Evolutionary conservation across 2,329 filamentous ascomycete species (phyloP).

Genomic region (Pezicula carpinea): DNA sequence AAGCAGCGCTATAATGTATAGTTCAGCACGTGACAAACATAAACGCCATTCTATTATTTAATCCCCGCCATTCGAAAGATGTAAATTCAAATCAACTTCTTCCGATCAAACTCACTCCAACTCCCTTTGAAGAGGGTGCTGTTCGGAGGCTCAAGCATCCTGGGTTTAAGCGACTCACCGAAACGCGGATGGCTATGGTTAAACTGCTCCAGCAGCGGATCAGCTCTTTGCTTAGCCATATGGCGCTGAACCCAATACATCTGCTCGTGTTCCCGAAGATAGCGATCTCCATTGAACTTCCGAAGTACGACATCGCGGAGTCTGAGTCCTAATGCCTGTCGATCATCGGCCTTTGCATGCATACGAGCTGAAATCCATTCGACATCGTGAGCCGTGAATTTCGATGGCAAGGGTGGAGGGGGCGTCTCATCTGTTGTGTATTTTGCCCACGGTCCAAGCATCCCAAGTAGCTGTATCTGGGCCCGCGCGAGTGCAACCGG

Average conservation of each 20-base stretch:
- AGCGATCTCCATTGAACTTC: conserved; percentile 49
- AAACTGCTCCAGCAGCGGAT: background rate
- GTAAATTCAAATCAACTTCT: background rate
- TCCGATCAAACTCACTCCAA: background rate
- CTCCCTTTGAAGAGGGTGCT: background rate
- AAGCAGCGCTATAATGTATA: too few relatives aligned
- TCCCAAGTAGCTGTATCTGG: conserved; percentile 53
- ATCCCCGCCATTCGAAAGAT: too few relatives aligned
- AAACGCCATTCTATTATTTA: too few relatives aligned
- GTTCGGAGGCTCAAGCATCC: background rate
- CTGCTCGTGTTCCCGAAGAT: conserved; percentile 45
- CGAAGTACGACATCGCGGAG: conserved; percentile 49
- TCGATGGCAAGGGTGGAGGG: conserved; percentile 39
- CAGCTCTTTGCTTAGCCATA: background rate
- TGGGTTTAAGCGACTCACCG: background rate
- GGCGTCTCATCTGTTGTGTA: conserved; percentile 46
- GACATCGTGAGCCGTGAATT: conserved; percentile 45
- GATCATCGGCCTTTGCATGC: conserved; percentile 53
- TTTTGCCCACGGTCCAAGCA: conserved; percentile 54
- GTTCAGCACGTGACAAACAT: too few relatives aligned
- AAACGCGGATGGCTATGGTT: background rate
- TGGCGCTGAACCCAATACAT: conserved; percentile 5
- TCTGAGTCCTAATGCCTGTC: conserved; percentile 50
- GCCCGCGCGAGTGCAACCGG: conserved; percentile 52
- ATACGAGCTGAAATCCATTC: conserved; percentile 49